Evolutionary conservation across 1,139 yeast genomes (phyloP), one percentile per base, ranked within the genome.

Genomic region (Candida labiduridarum): DNA sequence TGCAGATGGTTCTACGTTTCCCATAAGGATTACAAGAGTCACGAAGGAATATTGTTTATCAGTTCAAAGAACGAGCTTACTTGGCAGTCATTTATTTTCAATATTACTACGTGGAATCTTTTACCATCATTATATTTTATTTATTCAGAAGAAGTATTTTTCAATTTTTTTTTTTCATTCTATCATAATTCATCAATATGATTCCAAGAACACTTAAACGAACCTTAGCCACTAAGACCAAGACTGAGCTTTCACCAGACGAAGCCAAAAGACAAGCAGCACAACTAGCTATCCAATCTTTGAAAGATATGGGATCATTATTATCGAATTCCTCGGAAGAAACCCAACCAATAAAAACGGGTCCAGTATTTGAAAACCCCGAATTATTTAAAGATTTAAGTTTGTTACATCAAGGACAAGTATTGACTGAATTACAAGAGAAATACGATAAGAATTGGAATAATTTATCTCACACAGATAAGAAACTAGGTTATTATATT

Each of bases 321-420:
- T 68, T 76, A 47, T 55, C 57, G 3, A 49, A 53, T 7, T 51
- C 56, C 5, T 70, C 76, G 2, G 77, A 72, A 18, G 72, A 69
- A 6, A 69, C 74, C 0, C 78, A 72, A 53, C 85, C 84, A 33
- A 78, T 83, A 38, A 87, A 84, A 49, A 74, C 85, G 0, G 65
- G 61, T 12, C 83, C 84, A 0, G 73, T 84, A 4, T 78, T 68
- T 56, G 69, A 74, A 11, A 67, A 79, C 47, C 86, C 87, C 1
- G 52, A 56, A 12, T 63, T 71, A 30, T 84, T 78, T 59, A 74
- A 68, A 5, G 50, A 65, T 2, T 65, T 84, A 43, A 76, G 79
- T 35, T 73, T 79, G 46, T 74, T 78, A 42, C 86, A 84, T 57
- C 84, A 83, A 58, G 85, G 85, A 15, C 84, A 79, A 61, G 80